Evolutionary conservation across 225 moss, liverwort and hornwort genomes (phyloP).

Genomic region (Lunularia cruciata): DNA sequence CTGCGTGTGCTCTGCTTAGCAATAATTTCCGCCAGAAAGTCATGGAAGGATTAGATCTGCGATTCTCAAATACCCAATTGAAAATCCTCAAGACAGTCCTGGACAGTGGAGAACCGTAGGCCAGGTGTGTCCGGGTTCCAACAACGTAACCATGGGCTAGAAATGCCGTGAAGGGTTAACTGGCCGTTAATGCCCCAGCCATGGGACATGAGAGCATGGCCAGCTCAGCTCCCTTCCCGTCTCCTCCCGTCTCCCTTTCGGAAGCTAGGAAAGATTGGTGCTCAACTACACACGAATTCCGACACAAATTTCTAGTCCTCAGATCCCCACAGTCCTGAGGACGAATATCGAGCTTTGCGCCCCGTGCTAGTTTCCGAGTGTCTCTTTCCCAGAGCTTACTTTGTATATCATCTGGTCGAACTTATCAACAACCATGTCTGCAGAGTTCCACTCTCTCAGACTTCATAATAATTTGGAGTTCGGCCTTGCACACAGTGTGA

Average conservation of each 20-base stretch:
- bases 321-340: not conserved
- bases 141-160: not conserved
- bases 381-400: no score
- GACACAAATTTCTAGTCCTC: not conserved
- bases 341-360: not conserved
- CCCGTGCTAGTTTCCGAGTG: no score
- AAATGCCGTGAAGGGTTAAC: not conserved
- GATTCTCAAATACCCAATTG: no score
- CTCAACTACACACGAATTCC: not conserved
- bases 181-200: not conserved
- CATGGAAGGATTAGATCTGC: no score
- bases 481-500: not conserved
- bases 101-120: no score
- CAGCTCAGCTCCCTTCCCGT: constrained; percentile 9
- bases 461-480: not conserved
- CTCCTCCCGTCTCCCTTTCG: constrained; percentile 13
- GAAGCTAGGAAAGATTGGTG: no score
- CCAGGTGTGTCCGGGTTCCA: no score
- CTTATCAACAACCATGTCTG: not conserved
- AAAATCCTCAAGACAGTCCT: no score
- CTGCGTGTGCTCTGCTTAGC: no score
- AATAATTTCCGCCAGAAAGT: no score
- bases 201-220: not conserved
- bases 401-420: not conserved
- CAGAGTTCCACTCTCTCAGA: not conserved